Conservation (phyloP, 2,329 filamentous ascomycete species). For the Clonostachys rhizophaga region DNA sequence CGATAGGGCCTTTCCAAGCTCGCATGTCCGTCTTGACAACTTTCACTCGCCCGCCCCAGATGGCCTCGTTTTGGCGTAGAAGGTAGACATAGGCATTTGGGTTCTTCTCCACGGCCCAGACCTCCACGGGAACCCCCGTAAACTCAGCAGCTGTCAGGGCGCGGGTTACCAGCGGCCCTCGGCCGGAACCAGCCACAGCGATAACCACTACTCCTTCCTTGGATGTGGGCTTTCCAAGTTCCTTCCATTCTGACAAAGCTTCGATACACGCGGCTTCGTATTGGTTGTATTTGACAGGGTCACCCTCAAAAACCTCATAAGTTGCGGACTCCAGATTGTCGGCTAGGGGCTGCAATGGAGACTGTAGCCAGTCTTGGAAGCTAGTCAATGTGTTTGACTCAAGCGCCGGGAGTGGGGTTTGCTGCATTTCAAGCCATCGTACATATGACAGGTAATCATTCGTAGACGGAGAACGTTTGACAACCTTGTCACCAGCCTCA, state of each 20-base stretch:
- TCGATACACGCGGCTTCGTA: constrained; percentile 83
- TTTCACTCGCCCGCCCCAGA: constrained; percentile 78
- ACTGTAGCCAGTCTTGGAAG: constrained; percentile 92
- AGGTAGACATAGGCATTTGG: constrained; percentile 95
- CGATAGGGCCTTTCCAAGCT: constrained; percentile 79
- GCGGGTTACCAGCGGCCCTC: constrained; percentile 86
- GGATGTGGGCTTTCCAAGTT: constrained; percentile 67
- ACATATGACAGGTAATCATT: constrained; percentile 70
- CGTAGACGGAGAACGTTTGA: neutral
- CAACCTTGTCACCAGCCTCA: constrained; percentile 47
- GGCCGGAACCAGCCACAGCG: constrained; percentile 88
- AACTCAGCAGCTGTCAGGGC: constrained; percentile 74
- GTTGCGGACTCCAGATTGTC: constrained; percentile 97
- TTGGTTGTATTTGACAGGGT: constrained; percentile 96
- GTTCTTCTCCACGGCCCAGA: constrained; percentile 97
- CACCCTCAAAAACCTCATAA: constrained; percentile 97
- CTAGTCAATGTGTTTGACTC: constrained; percentile 48
- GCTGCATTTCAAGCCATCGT: constrained; percentile 76
- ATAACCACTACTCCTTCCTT: constrained; percentile 71
- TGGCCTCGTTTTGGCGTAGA: constrained; percentile 74
- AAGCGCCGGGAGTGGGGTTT: constrained; percentile 54
- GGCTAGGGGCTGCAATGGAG: constrained; percentile 87
- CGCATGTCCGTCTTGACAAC: constrained; percentile 97
- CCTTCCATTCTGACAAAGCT: constrained; percentile 76
- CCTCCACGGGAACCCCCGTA: constrained; percentile 72